These are phyloP conservation scores for Exophiala xenobiotica DNA, from an alignment of 2,329 filamentous ascomycete species.

Conservation along the genomic window DNA sequence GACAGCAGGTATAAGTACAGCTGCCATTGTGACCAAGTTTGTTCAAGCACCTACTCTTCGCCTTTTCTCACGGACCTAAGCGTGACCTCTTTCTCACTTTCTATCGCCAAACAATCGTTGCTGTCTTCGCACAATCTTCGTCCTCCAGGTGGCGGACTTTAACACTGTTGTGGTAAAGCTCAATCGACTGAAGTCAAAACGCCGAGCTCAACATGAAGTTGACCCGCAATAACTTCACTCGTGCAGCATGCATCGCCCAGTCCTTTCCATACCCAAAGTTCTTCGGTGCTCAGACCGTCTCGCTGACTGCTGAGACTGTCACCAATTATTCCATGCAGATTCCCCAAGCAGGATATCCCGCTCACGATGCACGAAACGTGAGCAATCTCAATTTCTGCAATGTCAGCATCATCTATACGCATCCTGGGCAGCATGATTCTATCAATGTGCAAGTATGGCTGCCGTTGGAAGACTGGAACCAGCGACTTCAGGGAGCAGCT, in stretches of 20 bases:
- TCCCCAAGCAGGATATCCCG: conserved; percentile 6
- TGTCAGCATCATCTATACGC: conserved; percentile 44
- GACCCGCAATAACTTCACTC: background rate
- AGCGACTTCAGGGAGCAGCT: conserved; percentile 40
- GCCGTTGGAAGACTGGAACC: conserved; percentile 39
- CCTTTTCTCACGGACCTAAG: too few species aligned
- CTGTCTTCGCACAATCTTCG: too few species aligned
- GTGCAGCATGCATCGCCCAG: conserved; percentile 8
- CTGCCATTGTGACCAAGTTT: too few species aligned
- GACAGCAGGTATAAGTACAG: too few species aligned
- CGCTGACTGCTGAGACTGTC: conserved; percentile 22
- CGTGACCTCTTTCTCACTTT: too few species aligned
- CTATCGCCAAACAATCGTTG: too few species aligned
- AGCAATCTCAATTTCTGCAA: conserved; percentile 40
- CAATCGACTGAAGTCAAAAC: too few species aligned
- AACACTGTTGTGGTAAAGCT: too few species aligned
- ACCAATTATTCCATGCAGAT: conserved; percentile 20
- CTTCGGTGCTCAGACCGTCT: conserved; percentile 27
- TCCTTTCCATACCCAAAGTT: conserved; percentile 17
- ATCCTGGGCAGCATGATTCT: conserved; percentile 42
- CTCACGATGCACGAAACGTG: conserved; percentile 6
- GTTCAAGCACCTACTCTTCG: too few species aligned
- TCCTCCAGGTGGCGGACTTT: too few species aligned
- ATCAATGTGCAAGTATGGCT: conserved; percentile 41
- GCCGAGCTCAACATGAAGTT: background rate